These are phyloP conservation scores for Colletotrichum orchidophilum DNA, from an alignment of 2,329 filamentous ascomycete species.

Conservation along the genomic window DNA sequence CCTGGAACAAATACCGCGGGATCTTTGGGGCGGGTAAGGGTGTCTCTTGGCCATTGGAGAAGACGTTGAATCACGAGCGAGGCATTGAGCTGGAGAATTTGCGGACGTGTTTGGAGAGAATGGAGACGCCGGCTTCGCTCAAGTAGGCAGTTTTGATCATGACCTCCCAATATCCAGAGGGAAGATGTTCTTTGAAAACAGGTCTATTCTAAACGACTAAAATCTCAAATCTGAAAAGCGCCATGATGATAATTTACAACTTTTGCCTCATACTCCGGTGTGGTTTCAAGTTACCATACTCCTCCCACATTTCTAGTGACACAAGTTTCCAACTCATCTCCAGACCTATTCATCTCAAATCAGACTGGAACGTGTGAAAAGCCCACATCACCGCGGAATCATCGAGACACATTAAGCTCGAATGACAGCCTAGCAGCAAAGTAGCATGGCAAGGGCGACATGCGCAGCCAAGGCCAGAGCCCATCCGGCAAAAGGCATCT, in stretches of 20 bases:
- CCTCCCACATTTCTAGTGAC: neutral
- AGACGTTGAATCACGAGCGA: conserved; percentile 62
- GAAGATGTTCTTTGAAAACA: neutral
- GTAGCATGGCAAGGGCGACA: neutral
- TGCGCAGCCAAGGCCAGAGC: neutral
- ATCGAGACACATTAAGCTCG: no score
- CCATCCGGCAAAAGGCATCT: neutral
- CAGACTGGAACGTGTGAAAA: neutral
- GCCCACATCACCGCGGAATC: no score
- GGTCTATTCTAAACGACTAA: no score
- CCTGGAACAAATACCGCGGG: conserved; percentile 67
- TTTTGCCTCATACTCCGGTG: neutral
- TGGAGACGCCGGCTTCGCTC: neutral
- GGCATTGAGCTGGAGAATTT: conserved; percentile 56
- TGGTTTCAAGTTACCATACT: neutral
- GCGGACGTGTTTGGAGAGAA: conserved; percentile 45
- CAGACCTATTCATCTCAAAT: neutral
- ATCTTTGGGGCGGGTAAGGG: conserved; percentile 69
- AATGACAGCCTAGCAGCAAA: neutral
- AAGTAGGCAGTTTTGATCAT: neutral
- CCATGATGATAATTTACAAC: neutral
- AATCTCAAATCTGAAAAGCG: neutral
- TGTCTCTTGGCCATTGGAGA: conserved; percentile 64
- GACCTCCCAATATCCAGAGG: neutral
- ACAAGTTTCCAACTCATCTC: no score